Evolutionary conservation across 495 filamentous ascomycete genomes (phyloP).

Genomic region (Neurospora cerealis): DNA sequence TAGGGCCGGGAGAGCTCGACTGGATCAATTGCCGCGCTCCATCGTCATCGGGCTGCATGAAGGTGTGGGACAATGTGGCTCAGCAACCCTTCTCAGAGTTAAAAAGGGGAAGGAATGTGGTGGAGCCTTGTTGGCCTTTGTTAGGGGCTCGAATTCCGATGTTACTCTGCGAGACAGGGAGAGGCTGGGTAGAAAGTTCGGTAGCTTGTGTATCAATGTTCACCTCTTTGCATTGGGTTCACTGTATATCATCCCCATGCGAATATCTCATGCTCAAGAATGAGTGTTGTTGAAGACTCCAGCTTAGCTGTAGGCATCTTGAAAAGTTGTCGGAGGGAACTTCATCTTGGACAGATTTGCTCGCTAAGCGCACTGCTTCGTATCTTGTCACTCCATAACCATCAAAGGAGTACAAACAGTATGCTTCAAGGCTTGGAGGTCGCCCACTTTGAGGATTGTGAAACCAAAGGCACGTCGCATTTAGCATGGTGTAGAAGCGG

Average conservation of each 20-base stretch:
- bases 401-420: background rate
- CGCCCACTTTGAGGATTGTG: background rate
- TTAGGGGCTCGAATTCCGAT: background rate
- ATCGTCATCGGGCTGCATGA: background rate
- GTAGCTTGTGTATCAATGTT: background rate
- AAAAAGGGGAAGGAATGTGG: background rate
- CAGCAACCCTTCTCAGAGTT: background rate
- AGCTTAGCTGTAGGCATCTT: background rate
- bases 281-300: background rate
- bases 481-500: background rate
- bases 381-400: background rate
- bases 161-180: background rate
- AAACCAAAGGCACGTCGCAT: background rate
- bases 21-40: background rate
- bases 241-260: background rate
- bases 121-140: background rate
- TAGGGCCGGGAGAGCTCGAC: background rate
- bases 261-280: background rate
- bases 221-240: background rate
- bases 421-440: background rate
- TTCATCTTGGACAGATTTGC: background rate
- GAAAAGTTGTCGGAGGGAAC: background rate
- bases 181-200: background rate
- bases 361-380: background rate
- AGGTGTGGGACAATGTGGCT: background rate